Base-by-base conservation (phyloP, 2,329 filamentous ascomycete genomes). In the Verticillium tricorpus region DNA sequence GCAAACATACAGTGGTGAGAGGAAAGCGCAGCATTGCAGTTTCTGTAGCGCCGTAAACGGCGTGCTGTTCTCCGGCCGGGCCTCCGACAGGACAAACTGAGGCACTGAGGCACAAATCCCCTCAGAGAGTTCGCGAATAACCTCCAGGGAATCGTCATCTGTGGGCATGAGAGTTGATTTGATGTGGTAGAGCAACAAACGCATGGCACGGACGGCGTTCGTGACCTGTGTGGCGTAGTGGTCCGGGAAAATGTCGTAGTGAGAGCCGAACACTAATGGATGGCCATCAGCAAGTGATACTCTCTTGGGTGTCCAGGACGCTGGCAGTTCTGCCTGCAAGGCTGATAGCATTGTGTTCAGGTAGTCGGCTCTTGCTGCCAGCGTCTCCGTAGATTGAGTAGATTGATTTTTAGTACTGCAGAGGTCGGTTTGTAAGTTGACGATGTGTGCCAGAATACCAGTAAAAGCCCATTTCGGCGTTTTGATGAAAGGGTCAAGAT, bases 221-320 rank as follows among this genome's bases (percentile, higher is more conserved):
- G 63, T 59, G 15, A 70, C 67, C 45, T 70, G 69, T 0, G 67
- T 65, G 31, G 63, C 61, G 15, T 62, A 67, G 7, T 68, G 62
- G 17, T 67, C 65, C 2, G 52, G 50, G 52, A 68, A 68, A 3
- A 69, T 25, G 45, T 70, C 65, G 22, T 68, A 70, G 12, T 62
- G 60, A 3, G 57, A 57, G 2, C 56, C 62, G 11, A 65, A 61
- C 2, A 69, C 62, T 31, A 65, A 57, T 6, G 45, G 56, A 15
- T 62, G 34, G 3, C 58, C 28, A 0, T 39, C 61, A 2, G 54
- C n/a, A 25, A 37, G 25, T 1, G 11, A 35, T 11, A 11, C 1
- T 11, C 34, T 9, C 34, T 35, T 9, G 34, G 34, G 34, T 35
- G 2, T 14, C 34, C 34, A 35, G 2, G 34, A 35, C 11, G 34